phyloP scores from a whole-genome alignment of 441 rosid species.

The Bocquillonia castaneifolia region DNA sequence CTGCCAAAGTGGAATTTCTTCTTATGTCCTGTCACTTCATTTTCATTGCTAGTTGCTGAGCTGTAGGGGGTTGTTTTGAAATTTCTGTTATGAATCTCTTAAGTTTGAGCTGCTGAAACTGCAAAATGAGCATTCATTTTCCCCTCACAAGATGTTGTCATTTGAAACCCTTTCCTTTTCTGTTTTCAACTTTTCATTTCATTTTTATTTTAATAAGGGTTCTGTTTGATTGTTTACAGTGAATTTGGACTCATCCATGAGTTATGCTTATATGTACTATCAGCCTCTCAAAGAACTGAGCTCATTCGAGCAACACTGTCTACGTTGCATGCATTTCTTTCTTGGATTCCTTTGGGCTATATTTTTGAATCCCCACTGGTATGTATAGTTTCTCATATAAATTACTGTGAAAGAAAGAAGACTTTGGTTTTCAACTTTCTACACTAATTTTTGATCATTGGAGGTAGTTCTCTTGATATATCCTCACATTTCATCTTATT shows the following conservation, averaged over 20 bases:
- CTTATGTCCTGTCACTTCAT: not conserved
- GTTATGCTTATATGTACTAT: slow-evolving; percentile 92
- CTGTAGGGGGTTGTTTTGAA: not conserved
- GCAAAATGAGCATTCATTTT: not conserved
- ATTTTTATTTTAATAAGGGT: slow-evolving; percentile 21
- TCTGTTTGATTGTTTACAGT: slow-evolving; percentile 48
- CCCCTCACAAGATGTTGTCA: too few relatives aligned
- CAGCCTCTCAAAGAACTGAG: slow-evolving; percentile 96
- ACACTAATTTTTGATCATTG: slow-evolving; percentile 11
- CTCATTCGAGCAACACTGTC: slow-evolving; percentile 92
- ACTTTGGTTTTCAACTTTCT: not conserved
- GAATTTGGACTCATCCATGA: slow-evolving; percentile 99
- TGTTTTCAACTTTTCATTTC: slow-evolving; percentile 5
- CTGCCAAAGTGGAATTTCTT: not conserved
- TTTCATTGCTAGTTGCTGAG: not conserved
- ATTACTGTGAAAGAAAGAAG: slow-evolving; percentile 15
- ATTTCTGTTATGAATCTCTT: not conserved
- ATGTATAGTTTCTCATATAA: slow-evolving; percentile 23
- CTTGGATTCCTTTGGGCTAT: slow-evolving; percentile 99
- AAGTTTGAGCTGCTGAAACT: not conserved
- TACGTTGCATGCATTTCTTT: slow-evolving; percentile 97
- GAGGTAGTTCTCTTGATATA: not conserved
- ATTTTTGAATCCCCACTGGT: slow-evolving; percentile 98
- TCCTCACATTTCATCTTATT: not conserved
- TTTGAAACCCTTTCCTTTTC: not conserved